Base-by-base conservation (phyloP, 2,329 filamentous ascomycete species). In the Iodosphaeria phyllophila region DNA sequence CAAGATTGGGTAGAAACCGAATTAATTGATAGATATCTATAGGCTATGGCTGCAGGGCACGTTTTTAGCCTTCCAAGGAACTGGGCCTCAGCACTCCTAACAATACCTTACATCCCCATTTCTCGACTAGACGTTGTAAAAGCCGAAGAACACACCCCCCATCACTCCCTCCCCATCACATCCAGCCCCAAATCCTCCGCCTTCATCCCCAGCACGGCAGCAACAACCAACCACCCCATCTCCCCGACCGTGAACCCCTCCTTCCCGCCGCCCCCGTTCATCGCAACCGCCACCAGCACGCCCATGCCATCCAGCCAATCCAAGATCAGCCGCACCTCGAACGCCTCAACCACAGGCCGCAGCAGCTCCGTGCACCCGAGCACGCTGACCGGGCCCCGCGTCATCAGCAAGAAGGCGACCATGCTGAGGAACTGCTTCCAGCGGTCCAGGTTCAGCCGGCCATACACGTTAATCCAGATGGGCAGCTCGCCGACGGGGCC, bases 391-490 rank as follows among this genome's bases (percentile, higher is more conserved):
- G 69, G 63, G 0, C 74, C 65, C 28, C 73, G 57, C 11, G 65
- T 69, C 1, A 72, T 67, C 17, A 77, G 46, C 16, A 64, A 52
- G 31, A 77, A 69, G 17, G 70, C 51, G 3, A 79, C 56, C 5
- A 69, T 61, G 4, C 64, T 60, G 4, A 80, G 43, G 8, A 74
- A 56, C 32, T 68, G 61, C 27, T 63, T 58, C 74, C 77, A 83
- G 27, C 70, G 59, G 1, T 52, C 47, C n/a, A 43, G 44, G 30
- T 78, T 60, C 1, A 64, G 37, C 5, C 60, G 51, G 6, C 65
- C 70, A 31, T 74, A 66, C 30, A 83, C 69, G 42, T 75, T 72
- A 26, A 68, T 63, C 77, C 77, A 84, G 26, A 79, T 60, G 0
- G 77, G 77, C 4, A 79, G 51, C 20, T 65, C 60, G 8, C 56